These are phyloP conservation scores for Ambrosiella beaveri DNA, from an alignment of 2,329 filamentous ascomycete genomes.

Conservation along the genomic window DNA sequence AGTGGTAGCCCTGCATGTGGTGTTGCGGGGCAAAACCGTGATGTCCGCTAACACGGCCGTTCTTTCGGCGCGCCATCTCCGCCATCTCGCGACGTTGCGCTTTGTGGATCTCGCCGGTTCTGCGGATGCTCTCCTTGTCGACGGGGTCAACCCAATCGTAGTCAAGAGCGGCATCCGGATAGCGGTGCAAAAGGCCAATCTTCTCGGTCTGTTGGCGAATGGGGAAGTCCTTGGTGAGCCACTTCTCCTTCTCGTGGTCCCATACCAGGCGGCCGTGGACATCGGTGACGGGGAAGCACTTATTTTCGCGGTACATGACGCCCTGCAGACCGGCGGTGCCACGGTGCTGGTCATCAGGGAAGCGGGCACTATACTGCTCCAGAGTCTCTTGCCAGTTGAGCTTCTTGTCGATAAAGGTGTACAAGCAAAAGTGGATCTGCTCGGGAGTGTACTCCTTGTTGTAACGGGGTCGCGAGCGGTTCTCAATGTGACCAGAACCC, in stretches of 20 bases:
- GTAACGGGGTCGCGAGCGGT: constrained; percentile 14
- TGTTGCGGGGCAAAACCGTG: not conserved
- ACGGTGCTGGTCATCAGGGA: constrained; percentile 12
- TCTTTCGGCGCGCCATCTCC: not conserved
- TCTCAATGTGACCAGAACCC: constrained; percentile 1
- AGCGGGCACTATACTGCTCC: constrained; percentile 10
- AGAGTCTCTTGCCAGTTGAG: constrained; percentile 21
- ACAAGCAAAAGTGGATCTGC: constrained; percentile 28
- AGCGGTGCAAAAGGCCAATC: constrained; percentile 22
- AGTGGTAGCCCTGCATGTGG: no score
- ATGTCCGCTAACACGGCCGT: not conserved
- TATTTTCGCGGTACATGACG: constrained; percentile 28
- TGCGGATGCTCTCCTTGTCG: constrained; percentile 22
- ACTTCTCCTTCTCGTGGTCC: constrained; percentile 22
- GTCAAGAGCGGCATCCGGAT: constrained; percentile 28
- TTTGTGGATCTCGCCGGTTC: constrained; percentile 19
- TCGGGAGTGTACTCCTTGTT: constrained; percentile 29
- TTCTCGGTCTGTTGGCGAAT: constrained; percentile 18
- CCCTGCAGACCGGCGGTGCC: constrained; percentile 22
- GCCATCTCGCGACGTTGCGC: constrained; percentile 3
- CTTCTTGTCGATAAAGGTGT: constrained; percentile 27
- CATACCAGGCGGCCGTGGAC: constrained; percentile 25
- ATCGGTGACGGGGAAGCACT: constrained; percentile 25
- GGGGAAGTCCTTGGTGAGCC: constrained; percentile 4
- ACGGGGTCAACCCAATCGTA: constrained; percentile 28